These are phyloP conservation scores for Sarocladiaceae sp. DNA, from an alignment of 2,329 filamentous ascomycete species.

Conservation along the genomic window DNA sequence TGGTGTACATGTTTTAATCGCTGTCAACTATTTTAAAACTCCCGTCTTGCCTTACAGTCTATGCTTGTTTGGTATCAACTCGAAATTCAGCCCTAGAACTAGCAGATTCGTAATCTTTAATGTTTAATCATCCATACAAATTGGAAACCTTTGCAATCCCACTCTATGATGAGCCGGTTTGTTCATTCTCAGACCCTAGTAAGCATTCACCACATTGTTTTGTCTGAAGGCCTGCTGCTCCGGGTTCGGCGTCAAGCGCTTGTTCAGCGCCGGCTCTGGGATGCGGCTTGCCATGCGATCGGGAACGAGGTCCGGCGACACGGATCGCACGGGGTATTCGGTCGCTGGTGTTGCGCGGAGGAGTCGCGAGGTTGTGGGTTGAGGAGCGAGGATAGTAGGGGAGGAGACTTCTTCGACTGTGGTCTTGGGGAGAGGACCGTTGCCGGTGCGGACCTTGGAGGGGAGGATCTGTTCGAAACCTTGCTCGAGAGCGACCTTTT, in stretches of 20 bases:
- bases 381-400: constrained; percentile 45
- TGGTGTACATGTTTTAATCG: no score
- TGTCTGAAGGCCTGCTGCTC: constrained; percentile 35
- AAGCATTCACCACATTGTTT: constrained; percentile 16
- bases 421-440: constrained; percentile 33
- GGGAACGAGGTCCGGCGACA: constrained; percentile 57
- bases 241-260: constrained; percentile 44
- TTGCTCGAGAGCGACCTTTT: constrained; percentile 54
- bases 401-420: constrained; percentile 40
- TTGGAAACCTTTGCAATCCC: neutral
- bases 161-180: neutral
- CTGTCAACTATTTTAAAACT: neutral
- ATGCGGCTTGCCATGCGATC: constrained; percentile 59
- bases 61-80: neutral
- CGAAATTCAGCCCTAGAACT: neutral
- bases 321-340: constrained; percentile 51
- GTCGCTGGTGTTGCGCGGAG: constrained; percentile 50
- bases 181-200: neutral
- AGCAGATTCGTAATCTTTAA: neutral
- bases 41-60: neutral
- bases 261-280: constrained; percentile 40
- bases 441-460: constrained; percentile 50
- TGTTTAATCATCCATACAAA: neutral
- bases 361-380: constrained; percentile 52
- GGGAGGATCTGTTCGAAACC: constrained; percentile 56